Base-by-base conservation (phyloP, 140 eudicot genomes). In the Flaveria floridana region DNA sequence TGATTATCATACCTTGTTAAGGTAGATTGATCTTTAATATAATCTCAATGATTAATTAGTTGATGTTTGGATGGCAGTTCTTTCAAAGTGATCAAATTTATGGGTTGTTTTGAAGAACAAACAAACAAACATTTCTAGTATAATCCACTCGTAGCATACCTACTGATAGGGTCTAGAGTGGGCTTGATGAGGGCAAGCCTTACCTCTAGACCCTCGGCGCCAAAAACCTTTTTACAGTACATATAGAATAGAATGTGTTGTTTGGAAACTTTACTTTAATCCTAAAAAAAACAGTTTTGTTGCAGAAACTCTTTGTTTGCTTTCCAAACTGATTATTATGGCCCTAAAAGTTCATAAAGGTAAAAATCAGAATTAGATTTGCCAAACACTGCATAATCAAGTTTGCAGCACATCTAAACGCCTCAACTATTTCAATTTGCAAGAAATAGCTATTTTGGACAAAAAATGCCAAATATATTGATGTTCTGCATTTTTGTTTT, bases 1-100 rank as follows among this genome's bases (percentile, higher is more conserved):
- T 59, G 65, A 59, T 59, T 59, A 59, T 34, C 65, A 59, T 12
- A 59, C 65, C 7, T 23, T 59, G 65, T 59, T 59, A 23, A 59
- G 65, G 65, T 59, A 59, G 39, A 56, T 10, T 21, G 2, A 59
- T 59, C 39, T 11, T 59, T 59, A 4, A 23, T 59, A 16, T 23
- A 7, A 21, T 59, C 65, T 59, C 8, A 23, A 58, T 58, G 39
- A 21, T 58, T 21, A 20, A 9, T 21, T 21, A 58, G n/a, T 21
- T 0, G 37, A 37, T 58, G 37, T 57, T 20, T 57, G 30, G 63
- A 56, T 56, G 63, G 11, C 9, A 19, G 28, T 20, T 57, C 64
- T 20, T 30, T 57, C 64, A 57, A 8, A 19, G 30, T 57, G 6
- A 19, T 56, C 20, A 56, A 56, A 56, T 30, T 56, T 56, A 56